Evolutionary conservation across 192 early-diverging fungal species (phyloP).

Genomic region (Paraglomus brasilianum): DNA sequence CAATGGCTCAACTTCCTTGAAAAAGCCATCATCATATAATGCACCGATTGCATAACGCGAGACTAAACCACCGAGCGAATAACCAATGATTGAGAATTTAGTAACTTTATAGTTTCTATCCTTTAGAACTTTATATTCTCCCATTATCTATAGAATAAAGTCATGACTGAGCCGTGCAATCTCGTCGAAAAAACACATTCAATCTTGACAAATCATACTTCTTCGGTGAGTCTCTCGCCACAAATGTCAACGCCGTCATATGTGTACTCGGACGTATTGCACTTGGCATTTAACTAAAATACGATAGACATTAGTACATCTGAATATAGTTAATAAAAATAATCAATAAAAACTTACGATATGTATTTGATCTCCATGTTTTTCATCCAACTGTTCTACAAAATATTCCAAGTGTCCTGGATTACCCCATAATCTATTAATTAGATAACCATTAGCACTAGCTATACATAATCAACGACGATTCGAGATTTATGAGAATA

Average conservation of each 20-base stretch:
- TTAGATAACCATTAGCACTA: too few species aligned
- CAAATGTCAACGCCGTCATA: constrained; percentile 62
- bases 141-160: neutral
- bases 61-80: constrained; percentile 60
- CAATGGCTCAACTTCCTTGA: constrained; percentile 44
- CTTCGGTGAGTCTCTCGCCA: constrained; percentile 44
- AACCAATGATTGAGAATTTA: constrained; percentile 49
- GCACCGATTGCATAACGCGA: constrained; percentile 50
- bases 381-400: constrained; percentile 4
- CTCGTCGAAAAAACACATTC: neutral
- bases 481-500: neutral
- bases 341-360: constrained; percentile 9
- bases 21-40: constrained; percentile 49
- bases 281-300: constrained; percentile 45
- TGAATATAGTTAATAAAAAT: neutral
- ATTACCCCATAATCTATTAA: constrained; percentile 31
- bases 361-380: neutral
- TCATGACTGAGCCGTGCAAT: neutral
- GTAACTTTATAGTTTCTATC: constrained; percentile 31
- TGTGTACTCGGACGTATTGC: constrained; percentile 48
- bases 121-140: constrained; percentile 39
- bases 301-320: neutral
- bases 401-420: constrained; percentile 22
- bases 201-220: too few species aligned
- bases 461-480: too few species aligned